phyloP scores from a whole-genome alignment of 352 stramenopile species.

The Blastocystis sp. region DNA sequence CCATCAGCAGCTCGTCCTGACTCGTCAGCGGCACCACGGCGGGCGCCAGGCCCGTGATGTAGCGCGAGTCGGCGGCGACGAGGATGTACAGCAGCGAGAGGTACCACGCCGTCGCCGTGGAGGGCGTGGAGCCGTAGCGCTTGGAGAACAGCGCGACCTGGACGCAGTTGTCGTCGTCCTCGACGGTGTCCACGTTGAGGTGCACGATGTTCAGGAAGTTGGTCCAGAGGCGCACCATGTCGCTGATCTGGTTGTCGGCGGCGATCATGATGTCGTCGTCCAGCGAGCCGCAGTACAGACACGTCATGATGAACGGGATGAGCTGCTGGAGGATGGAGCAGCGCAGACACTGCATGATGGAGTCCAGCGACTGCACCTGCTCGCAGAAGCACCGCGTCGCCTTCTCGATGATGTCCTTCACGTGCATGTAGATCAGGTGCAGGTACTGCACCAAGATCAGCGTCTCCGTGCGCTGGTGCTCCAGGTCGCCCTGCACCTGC shows the following conservation, averaged over 20 bases:
- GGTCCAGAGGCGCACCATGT: conserved; percentile 61
- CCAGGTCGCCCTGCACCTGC: conserved; percentile 69
- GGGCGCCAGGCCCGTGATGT: conserved; percentile 59
- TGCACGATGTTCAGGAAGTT: conserved; percentile 31
- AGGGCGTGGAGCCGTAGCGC: conserved; percentile 31
- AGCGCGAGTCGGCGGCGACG: conserved; percentile 67
- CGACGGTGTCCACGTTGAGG: conserved; percentile 17
- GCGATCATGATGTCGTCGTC: conserved; percentile 65
- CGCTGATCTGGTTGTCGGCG: conserved; percentile 62
- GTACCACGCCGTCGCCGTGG: conserved; percentile 53
- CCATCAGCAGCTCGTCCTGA: conserved; percentile 50
- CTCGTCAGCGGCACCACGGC: conserved; percentile 8
- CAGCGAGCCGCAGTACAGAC: conserved; percentile 63
- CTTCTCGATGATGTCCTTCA: conserved; percentile 20
- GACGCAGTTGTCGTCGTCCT: background rate
- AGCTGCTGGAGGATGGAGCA: conserved; percentile 36
- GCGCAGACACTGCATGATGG: conserved; percentile 45
- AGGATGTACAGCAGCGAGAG: conserved; percentile 68
- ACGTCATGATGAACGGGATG: conserved; percentile 68
- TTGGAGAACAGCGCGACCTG: conserved; percentile 54
- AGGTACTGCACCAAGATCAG: conserved; percentile 46
- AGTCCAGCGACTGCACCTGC: conserved; percentile 2
- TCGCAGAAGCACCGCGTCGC: conserved; percentile 16
- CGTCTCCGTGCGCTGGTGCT: conserved; percentile 57
- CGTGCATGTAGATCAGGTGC: conserved; percentile 24